Evolutionary conservation across 768 basidiomycete genomes (phyloP), one percentile per base, ranked within the genome.

Genomic region (Boletus subparvulus): DNA sequence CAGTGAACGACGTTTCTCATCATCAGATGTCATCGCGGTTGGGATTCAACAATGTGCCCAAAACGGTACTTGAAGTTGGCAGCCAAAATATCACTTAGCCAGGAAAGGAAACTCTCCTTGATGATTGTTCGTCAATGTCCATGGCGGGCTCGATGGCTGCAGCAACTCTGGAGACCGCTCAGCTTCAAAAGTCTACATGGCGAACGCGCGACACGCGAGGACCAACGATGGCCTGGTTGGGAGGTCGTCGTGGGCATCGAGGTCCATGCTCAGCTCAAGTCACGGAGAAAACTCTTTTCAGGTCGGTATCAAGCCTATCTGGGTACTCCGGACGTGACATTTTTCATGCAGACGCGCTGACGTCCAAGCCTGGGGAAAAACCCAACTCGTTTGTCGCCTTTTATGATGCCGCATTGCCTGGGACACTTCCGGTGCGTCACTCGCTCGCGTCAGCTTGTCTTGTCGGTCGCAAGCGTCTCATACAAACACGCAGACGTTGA

Each of bases 231-330:
- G 90, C 88, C 87, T 16, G 93, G 87, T 21, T 98, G 92, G 92
- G 81, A 88, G 61, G 87, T 97, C 19, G 78, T 96, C 40, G 85
- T 98, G 33, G 97, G 97, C 16, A 87, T 99, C 46, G 97, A 99
- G 67, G 91, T 96, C 6, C 97, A 98, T 68, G 92, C 94, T 0
- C 96, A 98, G 69, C 83, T 99, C 67, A 91, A 89, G 71, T 87
- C 93, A 3, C 83, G 86, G 54, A 75, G 78, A 54, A 99, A 99
- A 72, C 80, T 99, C 26, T 98, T 99, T 73, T 98, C 94, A 37
- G 65, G 84, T 85, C 24, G 59, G 81, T 73, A 16, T 32, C 4
- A 2, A 10, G 51, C 16, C 14, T 32, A 32, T 17, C 9, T 13
- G 24, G 4, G 6, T 8, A 26, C n/a, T 16, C 7, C 16, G 17